Base-by-base conservation (phyloP, 768 basidiomycete genomes). In the Termitomyces sp. region DNA sequence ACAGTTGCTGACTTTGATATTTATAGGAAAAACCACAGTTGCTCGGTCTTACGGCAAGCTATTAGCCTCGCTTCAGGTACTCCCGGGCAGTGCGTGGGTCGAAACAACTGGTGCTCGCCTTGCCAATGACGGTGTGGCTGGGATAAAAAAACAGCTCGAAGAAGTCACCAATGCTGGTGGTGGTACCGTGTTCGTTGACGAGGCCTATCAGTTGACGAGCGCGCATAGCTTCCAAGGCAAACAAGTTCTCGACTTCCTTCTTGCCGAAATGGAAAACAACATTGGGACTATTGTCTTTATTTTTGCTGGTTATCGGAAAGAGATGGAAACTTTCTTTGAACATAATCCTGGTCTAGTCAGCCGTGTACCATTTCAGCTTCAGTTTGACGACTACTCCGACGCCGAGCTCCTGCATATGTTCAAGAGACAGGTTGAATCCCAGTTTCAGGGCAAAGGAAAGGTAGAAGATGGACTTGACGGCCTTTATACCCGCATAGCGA, bases 291-390 rank as follows among this genome's bases (percentile, higher is more conserved):
- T 88, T 6, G 83, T 87, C 12, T 89, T 89, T 70, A 82, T 89
- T 54, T 73, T 89, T 2, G 88, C 88, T 0, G 88, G 88, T 4
- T 89, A 89, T 66, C 80, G 73, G 67, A 84, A 81, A 54, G 75
- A 89, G 68, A 89, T 89, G 88, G 88, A 89, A 62, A 82, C 78
- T 44, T 89, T 89, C 71, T 89, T 89, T 58, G 87, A 88, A 59
- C 87, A 88, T 59, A 89, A 89, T 63, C 87, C 88, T 2, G 88
- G 88, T 1, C 67, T 89, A 13, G 69, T 71, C 8, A 88, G 87
- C 69, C 84, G 88, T n/a, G 83, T 89, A 9, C 88, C 88, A 0
- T 79, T 84, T 59, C 69, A 67, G 36, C 72, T 89, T 33, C 71
- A 81, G 13, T 89, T 89, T 61, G 68, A 71, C 1, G 88, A 89